Evolutionary conservation across 2,329 filamentous ascomycete genomes (phyloP).

Genomic region (Onygenales sp.): DNA sequence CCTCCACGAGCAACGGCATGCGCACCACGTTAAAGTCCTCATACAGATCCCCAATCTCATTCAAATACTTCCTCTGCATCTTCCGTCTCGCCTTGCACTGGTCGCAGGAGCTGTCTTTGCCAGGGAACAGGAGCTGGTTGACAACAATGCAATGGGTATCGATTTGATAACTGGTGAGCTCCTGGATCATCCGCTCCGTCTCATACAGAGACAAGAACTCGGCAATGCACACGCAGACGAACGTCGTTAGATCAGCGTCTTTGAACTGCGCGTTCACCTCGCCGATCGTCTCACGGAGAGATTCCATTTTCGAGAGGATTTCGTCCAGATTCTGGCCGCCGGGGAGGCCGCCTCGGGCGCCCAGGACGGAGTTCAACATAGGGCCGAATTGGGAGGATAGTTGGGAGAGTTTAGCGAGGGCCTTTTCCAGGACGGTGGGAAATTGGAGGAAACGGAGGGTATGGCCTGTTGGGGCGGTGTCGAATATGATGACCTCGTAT

Average conservation of each 20-base stretch:
- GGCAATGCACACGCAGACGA: constrained; percentile 96
- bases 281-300: constrained; percentile 79
- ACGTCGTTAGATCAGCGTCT: constrained; percentile 88
- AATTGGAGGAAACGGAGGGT: constrained; percentile 98
- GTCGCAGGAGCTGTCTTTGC: constrained; percentile 73
- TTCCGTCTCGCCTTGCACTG: constrained; percentile 91
- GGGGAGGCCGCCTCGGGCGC: constrained; percentile 64
- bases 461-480: constrained; percentile 95
- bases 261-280: constrained; percentile 99
- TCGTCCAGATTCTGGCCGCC: constrained; percentile 91
- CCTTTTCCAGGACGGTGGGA: constrained; percentile 95
- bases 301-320: constrained; percentile 89
- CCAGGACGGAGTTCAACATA: constrained; percentile 87
- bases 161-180: constrained; percentile 84
- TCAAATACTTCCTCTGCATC: constrained; percentile 99
- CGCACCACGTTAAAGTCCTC: constrained; percentile 98
- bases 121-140: constrained; percentile 93
- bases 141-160: constrained; percentile 97
- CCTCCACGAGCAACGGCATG: constrained; percentile 92
- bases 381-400: constrained; percentile 91
- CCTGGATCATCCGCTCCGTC: constrained; percentile 99
- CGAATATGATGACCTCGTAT: constrained; percentile 98
- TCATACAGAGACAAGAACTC: constrained; percentile 96
- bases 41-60: constrained; percentile 97
- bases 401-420: constrained; percentile 91